Conservation (phyloP, 2,329 filamentous ascomycete genomes). For the Phyllosticta citrichinensis region DNA sequence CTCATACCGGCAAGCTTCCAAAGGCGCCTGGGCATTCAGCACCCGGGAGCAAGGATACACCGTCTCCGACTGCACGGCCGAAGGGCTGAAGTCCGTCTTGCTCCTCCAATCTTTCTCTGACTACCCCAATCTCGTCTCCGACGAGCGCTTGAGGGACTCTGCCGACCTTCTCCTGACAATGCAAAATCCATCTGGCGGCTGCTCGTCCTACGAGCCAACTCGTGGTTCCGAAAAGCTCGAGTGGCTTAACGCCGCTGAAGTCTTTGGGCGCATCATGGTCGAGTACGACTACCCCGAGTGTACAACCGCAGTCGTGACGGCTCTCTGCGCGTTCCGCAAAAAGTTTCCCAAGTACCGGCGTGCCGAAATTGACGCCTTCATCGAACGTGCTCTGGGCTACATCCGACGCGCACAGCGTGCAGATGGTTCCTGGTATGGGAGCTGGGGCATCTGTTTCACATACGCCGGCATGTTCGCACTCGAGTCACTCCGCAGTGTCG, state of each 20-base stretch:
- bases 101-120: constrained; percentile 69
- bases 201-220: constrained; percentile 79
- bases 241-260: constrained; percentile 85
- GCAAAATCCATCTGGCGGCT: constrained; percentile 78
- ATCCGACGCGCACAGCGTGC: constrained; percentile 68
- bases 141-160: constrained; percentile 73
- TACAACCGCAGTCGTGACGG: constrained; percentile 88
- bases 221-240: constrained; percentile 72
- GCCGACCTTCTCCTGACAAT: constrained; percentile 86
- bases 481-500: constrained; percentile 70
- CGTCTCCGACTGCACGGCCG: constrained; percentile 88
- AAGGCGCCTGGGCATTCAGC: constrained; percentile 94
- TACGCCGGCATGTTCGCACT: constrained; percentile 96
- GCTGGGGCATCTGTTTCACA: constrained; percentile 96
- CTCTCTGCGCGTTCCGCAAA: constrained; percentile 69
- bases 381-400: constrained; percentile 65
- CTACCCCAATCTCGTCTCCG: constrained; percentile 64
- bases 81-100: constrained; percentile 79
- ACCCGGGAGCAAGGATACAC: constrained; percentile 88
- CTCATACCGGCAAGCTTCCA: constrained; percentile 82
- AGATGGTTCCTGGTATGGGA: constrained; percentile 95
- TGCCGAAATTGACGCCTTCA: constrained; percentile 63
- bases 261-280: constrained; percentile 96
- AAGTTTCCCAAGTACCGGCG: constrained; percentile 73
- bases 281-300: constrained; percentile 98